Evolutionary conservation across 148 eudicot species (phyloP).

Genomic region (Selenicereus undatus): DNA sequence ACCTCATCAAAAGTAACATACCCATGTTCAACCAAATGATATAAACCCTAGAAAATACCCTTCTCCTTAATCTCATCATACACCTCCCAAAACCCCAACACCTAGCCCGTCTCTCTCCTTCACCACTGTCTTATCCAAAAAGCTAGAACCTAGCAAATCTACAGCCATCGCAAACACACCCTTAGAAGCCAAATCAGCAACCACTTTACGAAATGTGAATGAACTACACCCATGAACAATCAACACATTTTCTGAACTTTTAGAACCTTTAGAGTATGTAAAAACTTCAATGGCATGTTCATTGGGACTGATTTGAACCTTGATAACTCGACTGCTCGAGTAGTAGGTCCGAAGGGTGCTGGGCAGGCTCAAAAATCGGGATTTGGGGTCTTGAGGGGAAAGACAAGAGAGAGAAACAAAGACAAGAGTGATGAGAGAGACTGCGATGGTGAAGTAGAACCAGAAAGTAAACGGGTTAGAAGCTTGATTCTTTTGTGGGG

Average conservation of each 20-base stretch:
- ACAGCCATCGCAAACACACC: constrained; percentile 60
- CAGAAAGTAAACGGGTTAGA: constrained; percentile 72
- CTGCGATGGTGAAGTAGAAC: constrained; percentile 67
- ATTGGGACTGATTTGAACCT: constrained; percentile 50
- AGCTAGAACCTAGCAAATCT: constrained; percentile 90
- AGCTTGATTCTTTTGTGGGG: constrained; percentile 9
- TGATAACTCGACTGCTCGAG: too few species aligned
- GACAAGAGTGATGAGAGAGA: constrained; percentile 55
- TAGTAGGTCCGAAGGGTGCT: constrained; percentile 50
- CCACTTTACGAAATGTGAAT: constrained; percentile 44
- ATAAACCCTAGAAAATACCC: constrained; percentile 93
- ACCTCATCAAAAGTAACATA: constrained; percentile 51
- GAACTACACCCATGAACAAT: constrained; percentile 83
- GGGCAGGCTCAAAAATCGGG: constrained; percentile 78
- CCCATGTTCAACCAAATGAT: constrained; percentile 79
- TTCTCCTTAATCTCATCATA: too few species aligned
- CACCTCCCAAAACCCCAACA: constrained; percentile 47
- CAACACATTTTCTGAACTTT: constrained; percentile 40
- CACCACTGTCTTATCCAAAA: constrained; percentile 62
- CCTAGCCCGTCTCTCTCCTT: constrained; percentile 41
- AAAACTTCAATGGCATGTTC: constrained; percentile 56
- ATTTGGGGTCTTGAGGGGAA: constrained; percentile 58
- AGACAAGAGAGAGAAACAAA: constrained; percentile 43
- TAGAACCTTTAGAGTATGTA: constrained; percentile 53
- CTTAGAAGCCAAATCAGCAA: constrained; percentile 57